Evolutionary conservation across 768 basidiomycete species (phyloP).

Genomic region (Hypholoma fasciculare): DNA sequence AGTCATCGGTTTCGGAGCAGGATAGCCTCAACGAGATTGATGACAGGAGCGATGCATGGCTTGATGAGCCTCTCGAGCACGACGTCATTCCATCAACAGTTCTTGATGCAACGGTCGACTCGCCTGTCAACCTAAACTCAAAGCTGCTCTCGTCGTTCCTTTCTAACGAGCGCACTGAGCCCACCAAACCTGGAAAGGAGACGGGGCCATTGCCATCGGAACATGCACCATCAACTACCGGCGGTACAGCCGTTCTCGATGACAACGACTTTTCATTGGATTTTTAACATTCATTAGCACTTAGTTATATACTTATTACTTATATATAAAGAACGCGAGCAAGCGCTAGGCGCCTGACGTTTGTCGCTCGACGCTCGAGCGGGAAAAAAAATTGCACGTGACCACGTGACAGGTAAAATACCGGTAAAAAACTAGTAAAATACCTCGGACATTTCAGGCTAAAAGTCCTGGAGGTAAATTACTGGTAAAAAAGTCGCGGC

Average conservation of each 20-base stretch:
- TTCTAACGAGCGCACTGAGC: not conserved
- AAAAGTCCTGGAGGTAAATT: constrained; percentile 4
- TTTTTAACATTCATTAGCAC: not conserved
- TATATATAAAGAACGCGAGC: not conserved
- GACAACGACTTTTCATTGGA: constrained; percentile 8
- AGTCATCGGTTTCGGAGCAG: not conserved
- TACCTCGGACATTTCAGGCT: not conserved
- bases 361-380: not conserved
- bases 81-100: not conserved
- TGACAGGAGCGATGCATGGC: constrained; percentile 8
- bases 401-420: constrained; percentile 6
- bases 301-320: not conserved
- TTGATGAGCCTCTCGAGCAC: not conserved
- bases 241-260: not conserved
- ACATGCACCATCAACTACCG: not conserved
- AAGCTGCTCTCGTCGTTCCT: not conserved
- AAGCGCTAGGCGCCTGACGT: too few relatives aligned
- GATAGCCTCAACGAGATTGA: not conserved
- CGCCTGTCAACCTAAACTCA: not conserved
- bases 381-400: not conserved
- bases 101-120: not conserved
- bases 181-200: not conserved
- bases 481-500: constrained; percentile 1
- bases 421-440: not conserved
- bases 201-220: not conserved